Evolutionary conservation across 2,329 filamentous ascomycete species (phyloP).

Genomic region (Sclerotinia spermophila): DNA sequence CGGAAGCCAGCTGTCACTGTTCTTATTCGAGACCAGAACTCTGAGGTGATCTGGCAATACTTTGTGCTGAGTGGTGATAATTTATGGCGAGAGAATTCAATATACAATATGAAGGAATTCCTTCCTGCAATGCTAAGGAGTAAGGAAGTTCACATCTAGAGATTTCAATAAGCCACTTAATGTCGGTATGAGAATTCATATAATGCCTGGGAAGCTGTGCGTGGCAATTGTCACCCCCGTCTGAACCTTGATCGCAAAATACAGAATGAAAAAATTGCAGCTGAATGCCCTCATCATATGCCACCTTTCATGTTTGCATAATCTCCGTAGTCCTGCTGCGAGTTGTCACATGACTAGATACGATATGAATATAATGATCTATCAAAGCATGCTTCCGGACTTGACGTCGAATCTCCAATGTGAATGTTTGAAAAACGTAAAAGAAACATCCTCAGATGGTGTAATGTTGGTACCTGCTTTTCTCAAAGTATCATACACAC

Average conservation of each 20-base stretch:
- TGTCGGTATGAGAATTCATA: conserved; percentile 9
- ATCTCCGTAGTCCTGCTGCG: conserved; percentile 5
- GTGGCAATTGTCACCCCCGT: neutral
- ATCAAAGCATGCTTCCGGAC: conserved; percentile 3
- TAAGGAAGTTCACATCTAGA: neutral
- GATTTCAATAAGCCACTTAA: neutral
- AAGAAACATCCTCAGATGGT: neutral
- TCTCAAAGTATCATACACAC: neutral
- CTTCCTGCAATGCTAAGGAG: neutral
- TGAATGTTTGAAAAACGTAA: neutral
- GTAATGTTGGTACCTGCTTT: neutral
- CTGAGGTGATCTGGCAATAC: neutral
- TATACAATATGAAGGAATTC: neutral
- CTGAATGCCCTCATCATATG: neutral
- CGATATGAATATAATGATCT: neutral
- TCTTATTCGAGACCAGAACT: neutral
- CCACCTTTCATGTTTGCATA: conserved; percentile 1
- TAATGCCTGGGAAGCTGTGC: conserved; percentile 8
- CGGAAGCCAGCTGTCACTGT: too few relatives aligned
- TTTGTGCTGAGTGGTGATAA: neutral
- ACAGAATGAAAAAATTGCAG: conserved; percentile 3
- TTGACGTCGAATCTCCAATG: neutral
- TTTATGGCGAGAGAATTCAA: conserved; percentile 4
- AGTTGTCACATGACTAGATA: neutral
- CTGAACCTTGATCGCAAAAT: neutral